Evolutionary conservation across 345 rosid species (phyloP), one percentile per base, ranked within the genome.

Genomic region (Nasturtium officinale): DNA sequence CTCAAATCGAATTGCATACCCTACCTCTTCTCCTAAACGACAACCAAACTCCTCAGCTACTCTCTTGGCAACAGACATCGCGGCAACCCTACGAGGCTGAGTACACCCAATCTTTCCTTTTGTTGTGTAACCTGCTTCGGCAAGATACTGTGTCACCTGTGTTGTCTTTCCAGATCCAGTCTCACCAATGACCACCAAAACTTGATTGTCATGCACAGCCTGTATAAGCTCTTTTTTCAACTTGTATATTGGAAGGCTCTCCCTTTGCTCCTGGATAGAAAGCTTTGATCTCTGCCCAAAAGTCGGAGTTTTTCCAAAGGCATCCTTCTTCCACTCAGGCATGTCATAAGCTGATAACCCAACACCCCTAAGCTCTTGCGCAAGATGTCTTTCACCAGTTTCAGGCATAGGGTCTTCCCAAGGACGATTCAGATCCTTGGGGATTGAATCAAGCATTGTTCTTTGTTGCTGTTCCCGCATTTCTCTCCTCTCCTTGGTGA

Each of bases 391-490:
- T 82, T 89, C 97, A 37, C 96, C 96, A 25, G 81, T 87, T 86
- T 91, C 95, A 1, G 96, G 96, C 91, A 87, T 89, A 61, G 96
- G 96, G 46, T 89, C 97, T 83, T 91, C 97, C 98, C 97, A 94
- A 15, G 95, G 94, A 70, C 92, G 95, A 86, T 94, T 94, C 72
- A 94, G 88, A 91, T 94, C 98, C 83, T 94, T 91, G 1, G 96
- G 97, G 32, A 94, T 91, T 3, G 88, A 89, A 79, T 94, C 97
- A 66, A 94, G 91, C 96, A 91, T 88, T 6, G 92, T 88, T 72
- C 95, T 83, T 73, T 88, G 96, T 79, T 89, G 95, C 72, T 94
- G 91, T 60, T 88, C 97, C 72, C 87, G 68, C 29, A 91, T 85
- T 73, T 94, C 95, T 81, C 90, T 85, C 55, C 92, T 76, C 67